Evolutionary conservation across 768 basidiomycete species (phyloP).

Genomic region (Tylopilus vinaceipallidus): DNA sequence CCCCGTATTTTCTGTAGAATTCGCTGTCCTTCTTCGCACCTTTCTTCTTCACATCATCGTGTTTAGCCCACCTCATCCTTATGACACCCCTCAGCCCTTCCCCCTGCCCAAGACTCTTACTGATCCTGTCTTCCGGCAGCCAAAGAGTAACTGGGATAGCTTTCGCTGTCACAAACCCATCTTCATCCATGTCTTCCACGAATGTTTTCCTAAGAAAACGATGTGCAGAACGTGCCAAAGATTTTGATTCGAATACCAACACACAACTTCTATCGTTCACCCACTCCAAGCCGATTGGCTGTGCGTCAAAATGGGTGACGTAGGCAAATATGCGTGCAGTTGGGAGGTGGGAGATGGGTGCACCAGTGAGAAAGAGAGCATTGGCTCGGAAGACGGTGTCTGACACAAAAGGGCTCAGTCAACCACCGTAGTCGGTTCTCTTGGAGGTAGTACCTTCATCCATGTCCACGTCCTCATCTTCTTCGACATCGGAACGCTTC

Average conservation of each 20-base stretch:
- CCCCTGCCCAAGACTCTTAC: constrained; percentile 64
- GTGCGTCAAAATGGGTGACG: constrained; percentile 71
- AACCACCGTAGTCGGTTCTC: neutral
- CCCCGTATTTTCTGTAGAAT: constrained; percentile 78
- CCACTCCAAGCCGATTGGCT: constrained; percentile 82
- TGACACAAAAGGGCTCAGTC: constrained; percentile 19
- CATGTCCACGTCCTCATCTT: constrained; percentile 37
- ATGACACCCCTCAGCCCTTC: constrained; percentile 65
- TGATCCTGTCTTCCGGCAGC: constrained; percentile 80
- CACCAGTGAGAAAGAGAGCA: constrained; percentile 70
- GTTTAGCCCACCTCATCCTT: constrained; percentile 73
- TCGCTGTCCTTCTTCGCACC: constrained; percentile 71
- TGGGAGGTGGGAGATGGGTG: constrained; percentile 71
- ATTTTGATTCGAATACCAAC: constrained; percentile 63
- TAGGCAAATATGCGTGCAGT: constrained; percentile 81
- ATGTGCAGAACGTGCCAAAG: constrained; percentile 52
- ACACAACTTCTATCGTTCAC: constrained; percentile 82
- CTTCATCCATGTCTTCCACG: constrained; percentile 49
- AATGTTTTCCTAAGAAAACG: constrained; percentile 49
- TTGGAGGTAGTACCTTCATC: constrained; percentile 30
- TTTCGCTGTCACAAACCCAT: constrained; percentile 61
- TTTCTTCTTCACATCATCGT: constrained; percentile 72
- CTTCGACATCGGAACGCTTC: constrained; percentile 45
- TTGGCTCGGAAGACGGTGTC: constrained; percentile 54
- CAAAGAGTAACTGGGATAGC: constrained; percentile 71